A percentile compares a stretch with the other conserved stretches of the same genome.
These are phyloP conservation scores for Voacanga thouarsii DNA, from an alignment of 257 asterid genomes.

Conservation along the genomic window DNA sequence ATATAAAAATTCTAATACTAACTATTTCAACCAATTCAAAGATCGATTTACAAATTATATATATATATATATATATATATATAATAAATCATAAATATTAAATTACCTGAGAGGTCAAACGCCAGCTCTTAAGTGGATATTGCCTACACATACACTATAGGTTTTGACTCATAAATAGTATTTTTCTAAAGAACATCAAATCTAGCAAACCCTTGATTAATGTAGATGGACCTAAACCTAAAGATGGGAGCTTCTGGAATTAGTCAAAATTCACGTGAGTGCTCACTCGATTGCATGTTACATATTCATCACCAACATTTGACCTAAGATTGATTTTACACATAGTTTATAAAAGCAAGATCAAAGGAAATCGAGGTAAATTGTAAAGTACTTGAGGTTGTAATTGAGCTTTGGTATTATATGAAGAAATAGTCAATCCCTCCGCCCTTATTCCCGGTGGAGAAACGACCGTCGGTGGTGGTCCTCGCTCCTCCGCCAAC, in stretches of 20 bases:
- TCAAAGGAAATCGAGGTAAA: not conserved
- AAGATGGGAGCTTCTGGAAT: not conserved
- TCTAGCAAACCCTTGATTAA: not conserved
- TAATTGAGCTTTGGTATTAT: not conserved
- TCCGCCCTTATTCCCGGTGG: conserved; percentile 12
- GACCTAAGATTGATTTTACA: not conserved
- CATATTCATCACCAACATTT: not conserved
- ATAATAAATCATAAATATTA: too few species aligned
- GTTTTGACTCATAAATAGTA: conserved; percentile 8
- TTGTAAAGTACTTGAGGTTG: too few species aligned
- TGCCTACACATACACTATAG: not conserved
- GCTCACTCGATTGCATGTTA: not conserved
- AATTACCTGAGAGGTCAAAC: not conserved
- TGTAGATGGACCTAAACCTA: not conserved
- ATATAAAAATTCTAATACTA: too few species aligned
- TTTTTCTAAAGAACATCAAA: conserved; percentile 6
- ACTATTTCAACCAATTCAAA: too few species aligned
- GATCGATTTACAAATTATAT: too few species aligned
- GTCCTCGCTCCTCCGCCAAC: conserved; percentile 20
- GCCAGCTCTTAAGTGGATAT: conserved; percentile 6
- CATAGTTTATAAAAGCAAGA: too few species aligned
- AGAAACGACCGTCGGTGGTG: conserved; percentile 11
- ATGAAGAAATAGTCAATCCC: not conserved
- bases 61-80: too few species aligned
- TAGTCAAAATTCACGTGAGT: conserved; percentile 6